Percentiles rank a stretch among this genome's conserved stretches.
phyloP scores from a whole-genome alignment of 345 rosid species.

The Eutrema japonicum region DNA sequence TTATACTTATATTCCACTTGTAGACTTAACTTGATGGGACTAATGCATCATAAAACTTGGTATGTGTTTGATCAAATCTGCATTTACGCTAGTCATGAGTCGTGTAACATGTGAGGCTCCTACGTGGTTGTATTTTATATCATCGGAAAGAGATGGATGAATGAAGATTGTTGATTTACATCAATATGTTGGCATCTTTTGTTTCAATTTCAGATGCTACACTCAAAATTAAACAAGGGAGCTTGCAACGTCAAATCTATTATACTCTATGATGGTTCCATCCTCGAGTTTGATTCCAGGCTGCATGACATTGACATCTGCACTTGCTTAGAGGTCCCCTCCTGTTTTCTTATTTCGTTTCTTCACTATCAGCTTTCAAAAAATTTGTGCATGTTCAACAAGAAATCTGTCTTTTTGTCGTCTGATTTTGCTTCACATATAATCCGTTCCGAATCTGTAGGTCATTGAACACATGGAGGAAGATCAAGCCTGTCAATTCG shows the following conservation, averaged over 20 bases:
- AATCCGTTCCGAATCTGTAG: slow-evolving; percentile 38
- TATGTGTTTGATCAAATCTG: not conserved
- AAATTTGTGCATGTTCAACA: not conserved
- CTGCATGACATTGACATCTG: slow-evolving; percentile 68
- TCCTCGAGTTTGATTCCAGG: slow-evolving; percentile 64
- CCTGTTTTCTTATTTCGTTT: not conserved
- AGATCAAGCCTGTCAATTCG: slow-evolving; percentile 69
- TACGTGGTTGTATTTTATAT: no score
- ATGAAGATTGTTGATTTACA: not conserved
- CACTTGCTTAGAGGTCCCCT: slow-evolving; percentile 84
- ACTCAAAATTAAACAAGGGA: slow-evolving; percentile 63
- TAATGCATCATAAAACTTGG: not conserved
- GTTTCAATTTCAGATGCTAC: slow-evolving; percentile 62
- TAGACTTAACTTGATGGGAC: not conserved
- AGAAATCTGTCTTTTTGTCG: no score
- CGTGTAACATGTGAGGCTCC: not conserved
- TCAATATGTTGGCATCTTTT: not conserved
- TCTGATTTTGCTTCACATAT: not conserved
- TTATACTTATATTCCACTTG: not conserved
- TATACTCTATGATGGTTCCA: slow-evolving; percentile 80
- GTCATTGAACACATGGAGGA: slow-evolving; percentile 98
- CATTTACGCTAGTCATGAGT: not conserved
- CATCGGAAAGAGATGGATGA: not conserved
- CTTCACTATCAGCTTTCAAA: not conserved
- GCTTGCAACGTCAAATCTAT: slow-evolving; percentile 56